phyloP scores from a whole-genome alignment of 352 stramenopile species.

The Pythium brachiatum region DNA sequence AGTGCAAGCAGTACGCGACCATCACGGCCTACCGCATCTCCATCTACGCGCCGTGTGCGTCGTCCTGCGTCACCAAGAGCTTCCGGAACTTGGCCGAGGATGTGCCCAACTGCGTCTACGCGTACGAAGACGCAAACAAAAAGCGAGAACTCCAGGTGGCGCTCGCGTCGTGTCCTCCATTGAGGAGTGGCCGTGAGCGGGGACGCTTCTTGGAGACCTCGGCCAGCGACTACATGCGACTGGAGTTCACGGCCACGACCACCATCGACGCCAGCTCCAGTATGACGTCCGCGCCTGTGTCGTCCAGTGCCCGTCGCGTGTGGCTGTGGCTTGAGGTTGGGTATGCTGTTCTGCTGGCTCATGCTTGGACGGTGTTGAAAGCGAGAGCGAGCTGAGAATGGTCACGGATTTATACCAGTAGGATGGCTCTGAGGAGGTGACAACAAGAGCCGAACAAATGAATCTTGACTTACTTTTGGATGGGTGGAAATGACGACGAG shows the following conservation, averaged over 20 bases:
- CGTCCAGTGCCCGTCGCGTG: not conserved
- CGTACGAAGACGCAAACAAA: slow-evolving; percentile 34
- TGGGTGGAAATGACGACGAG: too few species aligned
- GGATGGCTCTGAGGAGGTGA: too few species aligned
- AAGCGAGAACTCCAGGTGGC: slow-evolving; percentile 20
- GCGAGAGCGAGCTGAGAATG: too few species aligned
- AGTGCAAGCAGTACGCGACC: slow-evolving; percentile 22
- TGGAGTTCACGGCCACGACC: not conserved
- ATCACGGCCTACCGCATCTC: slow-evolving; percentile 22
- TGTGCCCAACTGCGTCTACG: slow-evolving; percentile 37
- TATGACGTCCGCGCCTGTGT: not conserved
- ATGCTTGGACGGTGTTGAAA: too few species aligned
- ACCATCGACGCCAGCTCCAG: not conserved
- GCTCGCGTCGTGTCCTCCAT: not conserved
- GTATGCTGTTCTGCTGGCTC: not conserved
- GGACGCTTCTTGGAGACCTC: not conserved
- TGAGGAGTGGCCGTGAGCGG: not conserved
- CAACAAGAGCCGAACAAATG: too few species aligned
- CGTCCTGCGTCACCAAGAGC: slow-evolving; percentile 20
- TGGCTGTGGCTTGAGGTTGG: not conserved
- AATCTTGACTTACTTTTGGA: too few species aligned
- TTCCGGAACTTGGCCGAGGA: slow-evolving; percentile 19
- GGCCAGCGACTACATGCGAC: not conserved
- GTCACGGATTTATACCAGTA: too few species aligned
- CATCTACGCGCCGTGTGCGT: slow-evolving; percentile 31